These are phyloP conservation scores for Nicotiana obtusifolia DNA, from an alignment of 257 asterid species.

Conservation along the genomic window DNA sequence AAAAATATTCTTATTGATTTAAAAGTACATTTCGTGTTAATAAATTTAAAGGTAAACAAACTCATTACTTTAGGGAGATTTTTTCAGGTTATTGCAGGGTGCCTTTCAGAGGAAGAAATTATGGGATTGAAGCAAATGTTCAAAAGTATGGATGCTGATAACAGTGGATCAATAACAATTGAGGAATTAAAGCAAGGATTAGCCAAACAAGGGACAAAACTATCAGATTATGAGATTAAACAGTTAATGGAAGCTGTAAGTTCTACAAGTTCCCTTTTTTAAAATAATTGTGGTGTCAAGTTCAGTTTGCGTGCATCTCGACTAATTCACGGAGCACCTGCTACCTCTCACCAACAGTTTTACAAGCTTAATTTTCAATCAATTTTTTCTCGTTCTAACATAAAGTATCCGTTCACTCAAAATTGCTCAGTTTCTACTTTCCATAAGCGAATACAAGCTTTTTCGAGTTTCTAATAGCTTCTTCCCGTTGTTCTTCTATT, in stretches of 20 bases:
- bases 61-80: neutral
- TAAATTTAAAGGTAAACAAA: neutral
- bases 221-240: conserved; percentile 51
- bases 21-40: neutral
- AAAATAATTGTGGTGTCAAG: too few species aligned
- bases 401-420: neutral
- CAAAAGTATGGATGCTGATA: conserved; percentile 55
- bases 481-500: too few species aligned
- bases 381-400: neutral
- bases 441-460: neutral
- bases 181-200: conserved; percentile 66
- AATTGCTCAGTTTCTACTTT: neutral
- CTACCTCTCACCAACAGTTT: rapidly evolving
- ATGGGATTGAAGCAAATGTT: conserved; percentile 67
- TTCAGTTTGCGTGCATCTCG: too few species aligned
- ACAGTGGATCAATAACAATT: conserved; percentile 62
- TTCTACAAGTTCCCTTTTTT: neutral
- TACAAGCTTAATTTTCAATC: neutral
- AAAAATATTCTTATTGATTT: neutral
- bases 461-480: neutral
- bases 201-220: conserved; percentile 56
- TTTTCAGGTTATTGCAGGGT: conserved; percentile 55
- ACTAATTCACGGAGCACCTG: too few species aligned
- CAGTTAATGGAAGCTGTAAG: conserved; percentile 71
- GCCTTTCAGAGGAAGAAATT: conserved; percentile 70